Base-by-base conservation (phyloP, 495 filamentous ascomycete species). In the Usnea hakonensis region DNA sequence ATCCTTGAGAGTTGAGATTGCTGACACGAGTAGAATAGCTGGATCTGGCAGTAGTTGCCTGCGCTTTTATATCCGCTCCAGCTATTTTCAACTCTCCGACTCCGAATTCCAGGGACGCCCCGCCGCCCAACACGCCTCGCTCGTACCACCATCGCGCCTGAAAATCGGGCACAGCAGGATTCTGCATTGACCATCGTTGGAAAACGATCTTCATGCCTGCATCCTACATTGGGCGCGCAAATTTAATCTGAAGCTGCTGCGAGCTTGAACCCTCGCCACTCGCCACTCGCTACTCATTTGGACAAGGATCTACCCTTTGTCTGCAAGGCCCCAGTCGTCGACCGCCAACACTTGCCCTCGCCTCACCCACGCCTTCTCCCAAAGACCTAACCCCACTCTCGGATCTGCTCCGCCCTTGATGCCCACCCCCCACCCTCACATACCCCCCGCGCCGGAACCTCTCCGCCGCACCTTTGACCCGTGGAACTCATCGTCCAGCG, bases 401-500 rank as follows among this genome's bases (percentile, higher is more conserved):
- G 30, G 16, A 1, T 21, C 17, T 6, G 37, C 28, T 36, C 26
- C 35, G 23, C 43, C 54, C 30, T 23, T 32, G 14, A 67, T 65
- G 65, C 55, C 65, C 11, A 43, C 58, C 44, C 30, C 50, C 26
- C 56, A 65, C 37, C 56, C 66, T 43, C 40, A 46, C 40, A 38
- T 63, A 9, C 61, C 73, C 61, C 67, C 59, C 40, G 81, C 82
- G 56, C 78, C 83, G 13, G 65, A 78, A 44, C 80, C 79, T 14
- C 69, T 74, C 66, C 76, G 79, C 67, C 73, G 74, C 48, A 67
- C 73, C 64, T 92, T 90, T 72, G 90, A 95, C 69, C 77, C 88
- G 37, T 96, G 89, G 88, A 91, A 90, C 73, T 87, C 87, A 26
- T 83, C 82, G 19, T 83, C 87, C 1, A 86, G 89, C 8, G 91